phyloP scores from a whole-genome alignment of 768 basidiomycete species.

The Russula foetens region DNA sequence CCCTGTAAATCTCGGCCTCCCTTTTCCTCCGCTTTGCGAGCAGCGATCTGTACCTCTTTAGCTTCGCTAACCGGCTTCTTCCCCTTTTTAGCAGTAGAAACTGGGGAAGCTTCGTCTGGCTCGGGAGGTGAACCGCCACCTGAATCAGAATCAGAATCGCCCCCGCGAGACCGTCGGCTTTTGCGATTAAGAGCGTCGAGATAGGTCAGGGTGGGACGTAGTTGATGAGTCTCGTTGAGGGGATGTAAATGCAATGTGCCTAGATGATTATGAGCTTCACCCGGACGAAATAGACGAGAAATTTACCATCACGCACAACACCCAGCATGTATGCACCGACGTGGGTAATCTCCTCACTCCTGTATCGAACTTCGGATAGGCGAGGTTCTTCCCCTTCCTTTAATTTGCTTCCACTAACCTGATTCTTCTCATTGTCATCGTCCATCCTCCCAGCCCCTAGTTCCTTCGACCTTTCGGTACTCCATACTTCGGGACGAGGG shows the following conservation, averaged over 20 bases:
- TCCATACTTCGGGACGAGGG: conserved; percentile 74
- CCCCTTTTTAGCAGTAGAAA: conserved; percentile 47
- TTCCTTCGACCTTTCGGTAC: conserved; percentile 55
- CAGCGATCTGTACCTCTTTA: conserved; percentile 72
- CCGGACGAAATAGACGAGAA: neutral
- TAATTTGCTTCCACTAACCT: conserved; percentile 35
- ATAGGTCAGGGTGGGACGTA: conserved; percentile 77
- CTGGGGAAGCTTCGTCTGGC: conserved; percentile 59
- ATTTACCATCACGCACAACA: conserved; percentile 60
- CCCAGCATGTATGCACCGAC: conserved; percentile 69
- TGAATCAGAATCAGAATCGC: conserved; percentile 59
- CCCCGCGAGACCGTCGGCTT: conserved; percentile 37
- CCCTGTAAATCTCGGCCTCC: conserved; percentile 48
- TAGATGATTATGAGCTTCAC: conserved; percentile 24
- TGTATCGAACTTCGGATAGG: conserved; percentile 60
- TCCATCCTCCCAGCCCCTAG: conserved; percentile 58
- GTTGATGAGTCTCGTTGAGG: conserved; percentile 69
- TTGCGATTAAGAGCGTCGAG: conserved; percentile 66
- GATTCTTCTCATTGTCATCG: conserved; percentile 75
- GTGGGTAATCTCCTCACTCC: conserved; percentile 62
- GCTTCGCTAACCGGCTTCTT: conserved; percentile 47
- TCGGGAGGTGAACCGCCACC: conserved; percentile 76
- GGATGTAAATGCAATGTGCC: conserved; percentile 74
- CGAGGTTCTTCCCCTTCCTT: conserved; percentile 32
- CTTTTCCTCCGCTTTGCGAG: conserved; percentile 57